A percentile compares a stretch with the other conserved stretches of the same genome.
These are phyloP conservation scores for Phytomonas sp. DNA, from an alignment of 208 protist genomes.

Conservation along the genomic window DNA sequence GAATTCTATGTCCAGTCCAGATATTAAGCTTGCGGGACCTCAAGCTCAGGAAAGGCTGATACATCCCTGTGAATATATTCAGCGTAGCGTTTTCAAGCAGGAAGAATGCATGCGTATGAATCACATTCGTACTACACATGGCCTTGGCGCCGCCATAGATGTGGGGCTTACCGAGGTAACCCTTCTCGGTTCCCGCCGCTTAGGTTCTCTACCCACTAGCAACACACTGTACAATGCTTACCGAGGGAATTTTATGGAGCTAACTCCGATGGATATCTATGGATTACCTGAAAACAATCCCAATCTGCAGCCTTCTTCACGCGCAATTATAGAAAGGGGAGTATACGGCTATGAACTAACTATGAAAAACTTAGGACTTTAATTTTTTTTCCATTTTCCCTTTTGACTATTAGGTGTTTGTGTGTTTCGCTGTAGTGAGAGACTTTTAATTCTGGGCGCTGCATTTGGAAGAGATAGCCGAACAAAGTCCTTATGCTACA, in stretches of 20 bases:
- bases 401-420: background rate
- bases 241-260: constrained; percentile 64
- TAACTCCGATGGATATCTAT: constrained; percentile 61
- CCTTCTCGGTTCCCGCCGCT: constrained; percentile 51
- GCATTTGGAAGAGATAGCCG: background rate
- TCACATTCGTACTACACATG: constrained; percentile 74
- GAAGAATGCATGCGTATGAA: constrained; percentile 78
- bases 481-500: background rate
- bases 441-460: background rate
- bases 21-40: constrained; percentile 43
- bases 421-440: background rate
- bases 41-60: constrained; percentile 54
- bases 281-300: constrained; percentile 76
- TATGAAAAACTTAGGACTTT: constrained; percentile 72
- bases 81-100: constrained; percentile 44
- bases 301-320: constrained; percentile 77
- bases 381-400: constrained; percentile 1
- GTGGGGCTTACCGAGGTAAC: constrained; percentile 70
- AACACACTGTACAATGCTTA: constrained; percentile 74
- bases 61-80: constrained; percentile 84
- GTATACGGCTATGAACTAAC: constrained; percentile 83
- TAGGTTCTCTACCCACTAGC: constrained; percentile 67
- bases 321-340: constrained; percentile 56
- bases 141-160: constrained; percentile 59
- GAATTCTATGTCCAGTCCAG: constrained; percentile 10